Conservation (phyloP, 192 early-diverging fungal species). For the Ramicandelaber brevisporus region DNA sequence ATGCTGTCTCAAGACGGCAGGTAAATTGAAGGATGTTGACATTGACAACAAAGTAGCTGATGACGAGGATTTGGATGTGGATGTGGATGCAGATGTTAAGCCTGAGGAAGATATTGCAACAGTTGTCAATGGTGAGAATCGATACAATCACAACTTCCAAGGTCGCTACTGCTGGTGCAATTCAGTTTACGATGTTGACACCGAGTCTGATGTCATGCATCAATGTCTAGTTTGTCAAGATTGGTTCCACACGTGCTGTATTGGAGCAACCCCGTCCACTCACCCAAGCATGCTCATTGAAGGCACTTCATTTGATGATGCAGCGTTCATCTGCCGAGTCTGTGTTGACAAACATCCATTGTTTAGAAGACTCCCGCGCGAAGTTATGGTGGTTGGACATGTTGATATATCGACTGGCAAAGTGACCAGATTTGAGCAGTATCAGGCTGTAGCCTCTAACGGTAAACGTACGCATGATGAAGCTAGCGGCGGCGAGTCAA, state of each 20-base stretch:
- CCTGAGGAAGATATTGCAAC: too few species aligned
- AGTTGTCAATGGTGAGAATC: slow-evolving; percentile 33
- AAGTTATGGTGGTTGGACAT: not conserved
- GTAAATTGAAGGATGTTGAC: not conserved
- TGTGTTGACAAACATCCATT: slow-evolving; percentile 8
- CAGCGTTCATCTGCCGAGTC: slow-evolving; percentile 13
- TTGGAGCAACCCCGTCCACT: slow-evolving; percentile 21
- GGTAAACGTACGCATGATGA: too few species aligned
- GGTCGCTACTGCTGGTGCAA: slow-evolving; percentile 75
- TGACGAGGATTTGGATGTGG: not conserved
- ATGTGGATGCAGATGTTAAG: too few species aligned
- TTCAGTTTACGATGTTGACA: slow-evolving; percentile 38
- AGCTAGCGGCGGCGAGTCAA: too few species aligned
- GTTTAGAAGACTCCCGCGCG: not conserved
- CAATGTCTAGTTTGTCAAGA: slow-evolving; percentile 75
- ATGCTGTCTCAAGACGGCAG: slow-evolving; percentile 5
- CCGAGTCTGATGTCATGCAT: slow-evolving; percentile 49
- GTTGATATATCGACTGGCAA: slow-evolving; percentile 5
- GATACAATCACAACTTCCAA: slow-evolving; percentile 61
- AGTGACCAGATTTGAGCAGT: too few species aligned
- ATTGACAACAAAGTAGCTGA: not conserved
- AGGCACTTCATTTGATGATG: slow-evolving; percentile 2
- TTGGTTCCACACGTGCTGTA: slow-evolving; percentile 54
- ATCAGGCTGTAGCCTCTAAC: too few species aligned
- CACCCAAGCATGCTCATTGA: not conserved